Base-by-base conservation (phyloP, 495 filamentous ascomycete genomes). In the Talaromyces nanjingensis region DNA sequence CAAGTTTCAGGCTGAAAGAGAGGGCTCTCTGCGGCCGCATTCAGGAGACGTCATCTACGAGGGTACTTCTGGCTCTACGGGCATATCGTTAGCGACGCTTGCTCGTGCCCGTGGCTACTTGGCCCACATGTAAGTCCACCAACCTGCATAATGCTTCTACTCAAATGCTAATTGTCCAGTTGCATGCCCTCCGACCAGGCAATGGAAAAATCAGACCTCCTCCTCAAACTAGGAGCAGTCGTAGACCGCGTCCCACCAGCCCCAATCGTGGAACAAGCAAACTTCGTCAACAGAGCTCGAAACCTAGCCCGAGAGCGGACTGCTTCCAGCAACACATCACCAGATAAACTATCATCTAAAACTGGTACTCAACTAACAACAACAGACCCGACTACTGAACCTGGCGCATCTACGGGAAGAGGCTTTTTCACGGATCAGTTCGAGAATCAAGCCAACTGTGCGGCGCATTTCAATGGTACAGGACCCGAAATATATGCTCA, bases 361-460 rank as follows among this genome's bases (percentile, higher is more conserved):
- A 42, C 22, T 5, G 59, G 31, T 2, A 60, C 31, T 4, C 59
- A 60, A 49, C 12, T 60, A 37, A 60, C 59, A 8, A 60, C 9
- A 4, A 60, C 59, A 25, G 39, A 24, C 20, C 0, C 72, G 70
- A 6, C 62, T 76, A 77, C 18, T 78, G 78, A 60, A 69, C 65
- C 9, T 78, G 77, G 71, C 72, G 75, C 22, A 3, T 22, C 22
- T 11, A 60, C 65, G 12, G 79, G 81, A 29, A 68, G 82, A 25
- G 94, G 94, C 14, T 94, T 93, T 75, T 99, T 99, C 74, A 92
- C 92, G 0, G 90, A 99, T 72, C 94, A 99, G 71, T 99, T 99
- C 74, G 94, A 99, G 75, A 93, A 87, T 60, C 75, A 81, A 53
- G 87, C 89, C 9, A 99, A 99, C 76, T 96, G 86, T 83, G 74